Conservation (phyloP, 1,284 basidiomycete species). For the Spongiforma sp. region DNA sequence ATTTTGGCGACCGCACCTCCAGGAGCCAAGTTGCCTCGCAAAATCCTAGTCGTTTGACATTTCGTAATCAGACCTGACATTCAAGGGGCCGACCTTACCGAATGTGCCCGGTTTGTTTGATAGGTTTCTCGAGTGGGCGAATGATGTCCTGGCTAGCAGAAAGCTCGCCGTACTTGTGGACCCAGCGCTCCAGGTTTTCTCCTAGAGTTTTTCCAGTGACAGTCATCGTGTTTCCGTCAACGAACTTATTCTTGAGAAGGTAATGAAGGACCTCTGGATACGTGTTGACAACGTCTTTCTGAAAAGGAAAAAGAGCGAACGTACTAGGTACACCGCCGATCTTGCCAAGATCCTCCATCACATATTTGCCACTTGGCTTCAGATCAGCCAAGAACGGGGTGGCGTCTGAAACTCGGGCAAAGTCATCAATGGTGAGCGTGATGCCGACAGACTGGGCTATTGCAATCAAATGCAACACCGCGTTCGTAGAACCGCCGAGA, state of each 20-base stretch:
- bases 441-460: conserved; percentile 90
- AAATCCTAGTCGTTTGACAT: conserved; percentile 54
- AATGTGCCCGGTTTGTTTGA: conserved; percentile 88
- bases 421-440: conserved; percentile 83
- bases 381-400: conserved; percentile 90
- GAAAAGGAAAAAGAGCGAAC: conserved; percentile 31
- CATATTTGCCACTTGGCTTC: conserved; percentile 90
- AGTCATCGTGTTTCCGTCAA: conserved; percentile 87
- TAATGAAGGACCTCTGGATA: conserved; percentile 79
- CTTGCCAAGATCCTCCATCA: conserved; percentile 90
- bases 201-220: conserved; percentile 88
- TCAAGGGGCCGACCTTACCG: conserved; percentile 53
- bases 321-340: conserved; percentile 88
- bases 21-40: conserved; percentile 89
- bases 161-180: conserved; percentile 77
- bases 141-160: conserved; percentile 79
- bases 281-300: conserved; percentile 9
- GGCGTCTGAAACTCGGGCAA: conserved; percentile 84
- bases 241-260: conserved; percentile 80
- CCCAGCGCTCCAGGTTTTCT: conserved; percentile 89
- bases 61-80: conserved; percentile 7
- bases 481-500: conserved; percentile 93
- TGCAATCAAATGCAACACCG: conserved; percentile 90
- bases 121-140: conserved; percentile 83
- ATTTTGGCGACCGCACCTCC: conserved; percentile 95